Evolutionary conservation across 768 basidiomycete species (phyloP), one percentile per base, ranked within the genome.

Genomic region (Pleurotus eryngii): DNA sequence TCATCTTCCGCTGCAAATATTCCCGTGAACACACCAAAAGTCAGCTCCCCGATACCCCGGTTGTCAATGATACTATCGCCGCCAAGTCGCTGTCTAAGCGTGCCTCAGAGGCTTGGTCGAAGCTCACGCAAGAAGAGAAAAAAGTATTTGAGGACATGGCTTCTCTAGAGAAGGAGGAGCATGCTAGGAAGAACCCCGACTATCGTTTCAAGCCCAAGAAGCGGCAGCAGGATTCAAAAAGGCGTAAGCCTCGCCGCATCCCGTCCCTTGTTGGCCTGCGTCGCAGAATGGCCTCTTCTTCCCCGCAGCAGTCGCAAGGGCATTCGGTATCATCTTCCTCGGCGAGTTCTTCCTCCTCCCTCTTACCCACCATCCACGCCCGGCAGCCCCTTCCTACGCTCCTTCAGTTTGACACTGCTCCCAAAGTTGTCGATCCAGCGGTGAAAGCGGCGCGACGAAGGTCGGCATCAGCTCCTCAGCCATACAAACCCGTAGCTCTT

Each of bases 51-150:
- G 43, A 30, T n/a, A 38, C 18, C 39, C 18, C 42, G 66, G 74
- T 35, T 35, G 30, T 24, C 72, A 71, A 26, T n/a, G 74, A 73
- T 37, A 54, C 68, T 5, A 67, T 70, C 18, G 56, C 68, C 2
- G 80, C 81, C 58, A 82, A 83, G 67, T 78, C 82, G 1, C 78
- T 93, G 39, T 90, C 87, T n/a, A 87, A 87, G 63, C 80, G 88
- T 47, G 91, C 90, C 0, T 86, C 82, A 0, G 85, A 86, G 51
- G 85, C 87, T 27, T 95, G 92, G 92, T 78, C 77, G 39, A 72
- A 78, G 57, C 76, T 92, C 12, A 59, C 80, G 0, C 57, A 64
- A 0, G 74, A 76, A 43, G 81, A 83, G 55, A 81, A 72, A 60
- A 66, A 77, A 15, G 72, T 68, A 55, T 90, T 76, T 74, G 77